phyloP scores from a whole-genome alignment of 129 eudicot genomes.

The Artemisia tridentata region DNA sequence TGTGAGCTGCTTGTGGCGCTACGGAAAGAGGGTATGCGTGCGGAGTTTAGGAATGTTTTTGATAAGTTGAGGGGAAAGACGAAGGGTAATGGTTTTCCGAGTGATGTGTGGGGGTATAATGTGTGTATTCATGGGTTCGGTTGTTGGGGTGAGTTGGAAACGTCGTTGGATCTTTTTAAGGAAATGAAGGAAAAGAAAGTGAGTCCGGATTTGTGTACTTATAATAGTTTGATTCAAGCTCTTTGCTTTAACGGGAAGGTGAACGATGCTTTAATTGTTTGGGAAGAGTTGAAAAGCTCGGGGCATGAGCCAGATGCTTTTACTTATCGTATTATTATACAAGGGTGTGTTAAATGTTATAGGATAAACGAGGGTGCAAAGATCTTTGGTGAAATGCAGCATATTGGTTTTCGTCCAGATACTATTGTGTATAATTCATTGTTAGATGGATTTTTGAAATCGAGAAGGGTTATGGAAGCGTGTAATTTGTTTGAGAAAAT shows the following conservation, averaged over 20 bases:
- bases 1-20: slow-evolving; percentile 73
- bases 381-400: slow-evolving; percentile 80
- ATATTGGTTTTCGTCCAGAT: slow-evolving; percentile 62
- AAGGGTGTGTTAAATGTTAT: slow-evolving; percentile 82
- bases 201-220: slow-evolving; percentile 79
- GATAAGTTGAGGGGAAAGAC: slow-evolving; percentile 47
- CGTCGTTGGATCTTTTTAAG: slow-evolving; percentile 65
- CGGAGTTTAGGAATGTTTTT: slow-evolving; percentile 52
- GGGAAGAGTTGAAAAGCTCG: slow-evolving; percentile 78
- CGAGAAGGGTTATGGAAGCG: slow-evolving; percentile 70
- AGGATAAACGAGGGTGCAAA: slow-evolving; percentile 57
- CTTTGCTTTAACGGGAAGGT: slow-evolving; percentile 73
- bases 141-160: slow-evolving; percentile 78
- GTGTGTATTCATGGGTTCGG: slow-evolving; percentile 86
- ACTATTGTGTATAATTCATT: slow-evolving; percentile 75
- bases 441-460: slow-evolving; percentile 75
- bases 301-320: slow-evolving; percentile 84
- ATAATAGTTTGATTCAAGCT: slow-evolving; percentile 76
- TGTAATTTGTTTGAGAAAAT: slow-evolving; percentile 85
- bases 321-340: slow-evolving; percentile 79
- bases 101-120: slow-evolving; percentile 75
- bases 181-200: slow-evolving; percentile 69
- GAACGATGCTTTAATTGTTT: slow-evolving; percentile 78
- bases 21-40: slow-evolving; percentile 55
- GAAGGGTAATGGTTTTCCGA: slow-evolving; percentile 30